Evolutionary conservation across 2,329 filamentous ascomycete genomes (phyloP).

Genomic region (Furcasterigmium furcatum): DNA sequence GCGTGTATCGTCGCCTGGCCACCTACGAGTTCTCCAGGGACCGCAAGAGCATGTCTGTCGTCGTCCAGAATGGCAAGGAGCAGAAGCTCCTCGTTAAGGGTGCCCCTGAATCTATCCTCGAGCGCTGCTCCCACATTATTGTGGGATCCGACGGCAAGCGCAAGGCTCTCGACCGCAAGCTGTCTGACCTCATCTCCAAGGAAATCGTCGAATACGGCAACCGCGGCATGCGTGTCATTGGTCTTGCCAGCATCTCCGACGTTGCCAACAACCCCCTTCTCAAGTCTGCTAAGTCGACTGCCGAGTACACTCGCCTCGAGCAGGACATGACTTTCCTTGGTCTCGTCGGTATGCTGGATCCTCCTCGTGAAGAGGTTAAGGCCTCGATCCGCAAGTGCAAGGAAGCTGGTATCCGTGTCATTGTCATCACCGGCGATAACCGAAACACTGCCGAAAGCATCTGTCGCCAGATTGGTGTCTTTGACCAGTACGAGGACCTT

Average conservation of each 20-base stretch:
- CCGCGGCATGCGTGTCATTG: constrained; percentile 89
- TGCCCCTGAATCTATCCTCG: constrained; percentile 89
- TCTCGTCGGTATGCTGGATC: constrained; percentile 94
- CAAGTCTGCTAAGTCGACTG: constrained; percentile 72
- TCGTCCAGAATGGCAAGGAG: constrained; percentile 67
- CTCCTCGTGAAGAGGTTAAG: constrained; percentile 87
- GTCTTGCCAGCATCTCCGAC: constrained; percentile 80
- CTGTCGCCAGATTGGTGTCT: constrained; percentile 95
- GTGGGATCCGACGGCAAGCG: constrained; percentile 76
- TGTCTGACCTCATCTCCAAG: constrained; percentile 67
- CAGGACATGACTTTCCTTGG: constrained; percentile 93
- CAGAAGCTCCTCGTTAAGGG: constrained; percentile 93
- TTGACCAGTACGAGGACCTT: constrained; percentile 76
- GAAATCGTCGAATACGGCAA: constrained; percentile 91
- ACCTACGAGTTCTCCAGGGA: constrained; percentile 98
- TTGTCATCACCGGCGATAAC: constrained; percentile 98
- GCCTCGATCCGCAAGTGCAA: constrained; percentile 84
- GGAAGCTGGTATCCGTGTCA: constrained; percentile 90
- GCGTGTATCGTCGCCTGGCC: constrained; percentile 68
- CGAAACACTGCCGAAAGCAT: constrained; percentile 97
- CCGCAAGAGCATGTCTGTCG: constrained; percentile 98
- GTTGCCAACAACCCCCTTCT: constrained; percentile 68
- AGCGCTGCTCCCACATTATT: constrained; percentile 81
- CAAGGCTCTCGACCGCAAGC: constrained; percentile 66
- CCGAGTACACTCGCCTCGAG: constrained; percentile 83